phyloP scores from a whole-genome alignment of 345 rosid species.

The Eucalyptus grandis region DNA sequence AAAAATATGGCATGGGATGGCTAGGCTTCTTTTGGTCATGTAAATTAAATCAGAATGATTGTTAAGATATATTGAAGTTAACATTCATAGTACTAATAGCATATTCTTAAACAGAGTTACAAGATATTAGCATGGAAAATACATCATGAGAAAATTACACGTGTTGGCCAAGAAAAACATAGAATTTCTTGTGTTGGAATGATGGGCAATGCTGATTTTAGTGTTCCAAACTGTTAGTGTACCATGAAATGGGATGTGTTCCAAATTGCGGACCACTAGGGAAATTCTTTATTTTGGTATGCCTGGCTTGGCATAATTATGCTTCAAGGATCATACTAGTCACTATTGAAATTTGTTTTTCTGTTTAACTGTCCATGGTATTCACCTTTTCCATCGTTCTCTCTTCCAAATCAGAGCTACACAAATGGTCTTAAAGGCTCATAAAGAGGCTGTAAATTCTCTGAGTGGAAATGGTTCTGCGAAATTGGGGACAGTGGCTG shows the following conservation, averaged over 20 bases:
- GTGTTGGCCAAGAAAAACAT: neutral
- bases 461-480: constrained; percentile 75
- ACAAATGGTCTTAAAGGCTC: constrained; percentile 81
- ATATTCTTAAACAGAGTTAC: neutral
- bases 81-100: neutral
- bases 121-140: neutral
- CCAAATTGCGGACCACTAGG: neutral
- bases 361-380: neutral
- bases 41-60: neutral
- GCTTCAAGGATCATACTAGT: neutral
- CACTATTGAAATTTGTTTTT: neutral
- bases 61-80: neutral
- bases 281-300: neutral
- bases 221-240: neutral
- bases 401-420: constrained; percentile 46
- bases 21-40: neutral
- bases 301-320: neutral
- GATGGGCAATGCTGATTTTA: neutral
- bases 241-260: neutral
- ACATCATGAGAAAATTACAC: neutral
- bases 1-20: neutral
- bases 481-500: constrained; percentile 75
- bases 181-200: neutral
- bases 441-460: constrained; percentile 89
- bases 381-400: neutral